Evolutionary conservation across 805 yeast species (phyloP).

Genomic region (Suhomyces pyralidae): DNA sequence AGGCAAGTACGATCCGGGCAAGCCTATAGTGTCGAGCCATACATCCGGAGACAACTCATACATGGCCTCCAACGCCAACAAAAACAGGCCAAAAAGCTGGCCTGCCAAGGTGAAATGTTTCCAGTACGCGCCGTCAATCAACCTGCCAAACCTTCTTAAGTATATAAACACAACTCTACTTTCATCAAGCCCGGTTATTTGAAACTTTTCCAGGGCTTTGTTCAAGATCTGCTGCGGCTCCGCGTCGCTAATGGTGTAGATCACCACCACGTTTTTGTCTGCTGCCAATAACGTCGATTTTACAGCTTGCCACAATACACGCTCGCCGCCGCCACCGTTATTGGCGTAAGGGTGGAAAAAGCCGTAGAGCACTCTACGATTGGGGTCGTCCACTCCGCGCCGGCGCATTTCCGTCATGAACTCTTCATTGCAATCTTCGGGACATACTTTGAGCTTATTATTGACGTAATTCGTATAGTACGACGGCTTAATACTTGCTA

Average conservation of each 20-base stretch:
- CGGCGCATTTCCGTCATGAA: slow-evolving; percentile 28
- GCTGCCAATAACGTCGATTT: slow-evolving; percentile 56
- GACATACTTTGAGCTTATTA: slow-evolving; percentile 34
- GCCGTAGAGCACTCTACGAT: slow-evolving; percentile 58
- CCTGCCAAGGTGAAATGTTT: slow-evolving; percentile 77
- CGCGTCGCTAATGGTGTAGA: slow-evolving; percentile 71
- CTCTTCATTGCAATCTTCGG: slow-evolving; percentile 23
- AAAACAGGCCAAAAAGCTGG: slow-evolving; percentile 78
- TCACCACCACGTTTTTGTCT: slow-evolving; percentile 52
- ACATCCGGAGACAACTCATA: slow-evolving; percentile 72
- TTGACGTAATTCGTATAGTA: slow-evolving; percentile 37
- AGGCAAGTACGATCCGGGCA: slow-evolving; percentile 80
- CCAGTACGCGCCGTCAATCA: slow-evolving; percentile 74
- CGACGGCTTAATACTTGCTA: slow-evolving; percentile 35
- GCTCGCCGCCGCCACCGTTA: slow-evolving; percentile 98
- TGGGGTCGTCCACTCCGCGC: slow-evolving; percentile 34
- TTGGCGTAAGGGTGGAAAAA: slow-evolving; percentile 94
- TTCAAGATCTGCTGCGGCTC: slow-evolving; percentile 47
- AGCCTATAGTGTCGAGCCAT: slow-evolving; percentile 94
- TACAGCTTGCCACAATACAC: slow-evolving; percentile 94
- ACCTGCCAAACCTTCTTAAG: slow-evolving; percentile 47
- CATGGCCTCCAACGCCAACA: slow-evolving; percentile 70
- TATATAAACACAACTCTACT: slow-evolving; percentile 60
- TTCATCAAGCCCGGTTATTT: slow-evolving; percentile 43
- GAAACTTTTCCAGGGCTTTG: slow-evolving; percentile 56